Percentiles rank a stretch among this genome's conserved stretches.
phyloP scores from a whole-genome alignment of 2,329 filamentous ascomycete genomes.

The Tolypocladium tundrense region DNA sequence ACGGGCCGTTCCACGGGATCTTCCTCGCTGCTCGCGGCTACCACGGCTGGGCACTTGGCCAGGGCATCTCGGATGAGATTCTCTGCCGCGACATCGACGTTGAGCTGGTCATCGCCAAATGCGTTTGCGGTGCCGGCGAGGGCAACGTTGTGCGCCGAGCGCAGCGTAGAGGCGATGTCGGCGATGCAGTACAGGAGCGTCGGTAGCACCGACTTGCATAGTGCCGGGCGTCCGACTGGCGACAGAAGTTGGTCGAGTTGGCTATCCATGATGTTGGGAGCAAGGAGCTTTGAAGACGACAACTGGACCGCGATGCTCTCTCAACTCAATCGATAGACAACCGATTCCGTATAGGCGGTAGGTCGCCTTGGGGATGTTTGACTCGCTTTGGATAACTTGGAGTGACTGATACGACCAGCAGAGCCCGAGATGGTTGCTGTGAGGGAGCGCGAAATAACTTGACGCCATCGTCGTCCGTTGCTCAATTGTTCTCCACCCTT shows the following conservation, averaged over 20 bases:
- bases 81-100: conserved; percentile 46
- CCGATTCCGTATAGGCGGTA: no score
- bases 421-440: no score
- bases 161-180: conserved; percentile 32
- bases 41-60: conserved; percentile 30
- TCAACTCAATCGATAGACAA: no score
- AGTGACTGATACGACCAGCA: no score
- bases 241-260: neutral
- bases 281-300: no score
- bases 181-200: conserved; percentile 33
- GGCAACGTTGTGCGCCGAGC: conserved; percentile 32
- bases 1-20: conserved; percentile 40
- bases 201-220: conserved; percentile 37
- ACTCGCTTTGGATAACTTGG: no score
- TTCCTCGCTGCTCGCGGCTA: conserved; percentile 49
- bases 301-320: no score
- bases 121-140: conserved; percentile 40
- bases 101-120: conserved; percentile 50
- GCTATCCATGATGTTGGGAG: neutral
- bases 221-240: conserved; percentile 7
- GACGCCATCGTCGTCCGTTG: no score
- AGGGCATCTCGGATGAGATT: conserved; percentile 34
- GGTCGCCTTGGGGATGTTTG: no score
- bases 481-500: no score
- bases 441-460: no score